These are phyloP conservation scores for Stemphylium vesicarium DNA, from an alignment of 2,329 filamentous ascomycete species.

Conservation along the genomic window DNA sequence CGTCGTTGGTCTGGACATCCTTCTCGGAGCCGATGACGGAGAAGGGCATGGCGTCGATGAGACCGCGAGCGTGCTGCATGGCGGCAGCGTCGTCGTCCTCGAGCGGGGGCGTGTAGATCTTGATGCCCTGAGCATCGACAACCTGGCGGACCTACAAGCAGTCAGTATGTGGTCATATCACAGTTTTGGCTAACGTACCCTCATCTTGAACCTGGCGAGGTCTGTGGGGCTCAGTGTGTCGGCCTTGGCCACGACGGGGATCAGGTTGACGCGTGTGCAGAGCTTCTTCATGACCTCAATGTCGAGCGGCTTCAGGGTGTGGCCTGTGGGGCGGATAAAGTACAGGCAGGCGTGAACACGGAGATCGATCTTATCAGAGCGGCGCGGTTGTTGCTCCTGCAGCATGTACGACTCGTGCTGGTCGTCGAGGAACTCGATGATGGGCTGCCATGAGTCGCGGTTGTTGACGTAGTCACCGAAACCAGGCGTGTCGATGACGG, in stretches of 20 bases:
- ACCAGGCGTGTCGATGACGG: slow-evolving; percentile 97
- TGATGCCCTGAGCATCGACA: slow-evolving; percentile 98
- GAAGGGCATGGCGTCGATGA: slow-evolving; percentile 98
- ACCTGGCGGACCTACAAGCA: slow-evolving; percentile 80
- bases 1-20: slow-evolving; percentile 95
- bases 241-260: slow-evolving; percentile 97
- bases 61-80: slow-evolving; percentile 88
- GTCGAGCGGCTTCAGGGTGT: slow-evolving; percentile 97
- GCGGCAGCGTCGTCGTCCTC: slow-evolving; percentile 98
- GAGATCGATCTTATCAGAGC: slow-evolving; percentile 98
- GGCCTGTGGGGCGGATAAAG: slow-evolving; percentile 98
- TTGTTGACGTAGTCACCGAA: slow-evolving; percentile 99
- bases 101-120: slow-evolving; percentile 97
- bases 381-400: slow-evolving; percentile 98
- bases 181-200: slow-evolving; percentile 63
- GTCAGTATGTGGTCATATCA: slow-evolving; percentile 17
- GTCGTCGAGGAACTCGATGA: slow-evolving; percentile 99
- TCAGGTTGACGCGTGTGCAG: slow-evolving; percentile 96
- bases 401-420: slow-evolving; percentile 99
- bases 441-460: slow-evolving; percentile 99
- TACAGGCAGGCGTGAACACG: slow-evolving; percentile 98
- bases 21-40: slow-evolving; percentile 99
- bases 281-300: slow-evolving; percentile 99
- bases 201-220: slow-evolving; percentile 91
- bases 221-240: slow-evolving; percentile 95